Percentiles rank a stretch among this genome's conserved stretches.
These are phyloP conservation scores for Solanum neorickii DNA, from an alignment of 257 asterid genomes.

Conservation along the genomic window DNA sequence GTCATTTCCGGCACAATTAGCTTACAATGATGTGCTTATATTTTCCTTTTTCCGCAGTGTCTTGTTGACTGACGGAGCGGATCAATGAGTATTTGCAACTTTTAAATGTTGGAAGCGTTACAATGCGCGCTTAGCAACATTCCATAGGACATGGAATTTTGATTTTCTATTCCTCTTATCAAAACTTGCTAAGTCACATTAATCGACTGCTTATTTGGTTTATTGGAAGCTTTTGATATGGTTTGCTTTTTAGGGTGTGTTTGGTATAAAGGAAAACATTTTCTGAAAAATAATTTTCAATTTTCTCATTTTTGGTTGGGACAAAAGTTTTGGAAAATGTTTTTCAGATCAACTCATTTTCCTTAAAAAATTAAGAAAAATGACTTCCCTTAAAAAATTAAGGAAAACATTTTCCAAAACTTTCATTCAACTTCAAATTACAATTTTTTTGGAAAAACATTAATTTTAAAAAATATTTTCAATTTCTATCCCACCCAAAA, in stretches of 20 bases:
- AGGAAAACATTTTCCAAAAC: too few species aligned
- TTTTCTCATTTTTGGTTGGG: too few species aligned
- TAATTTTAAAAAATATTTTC: too few species aligned
- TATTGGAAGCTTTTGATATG: neutral
- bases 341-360: too few species aligned
- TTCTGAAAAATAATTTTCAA: too few species aligned
- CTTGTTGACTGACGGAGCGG: conserved; percentile 74
- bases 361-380: too few species aligned
- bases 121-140: conserved; percentile 49
- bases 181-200: neutral
- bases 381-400: too few species aligned
- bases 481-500: too few species aligned
- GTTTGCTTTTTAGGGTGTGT: neutral
- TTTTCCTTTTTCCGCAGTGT: conserved; percentile 31
- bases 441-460: too few species aligned
- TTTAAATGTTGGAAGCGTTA: conserved; percentile 69
- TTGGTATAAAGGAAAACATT: too few species aligned
- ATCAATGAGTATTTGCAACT: conserved; percentile 71
- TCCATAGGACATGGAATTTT: conserved; percentile 33
- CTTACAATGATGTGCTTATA: neutral
- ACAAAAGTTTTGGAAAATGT: too few species aligned
- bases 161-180: neutral
- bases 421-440: too few species aligned
- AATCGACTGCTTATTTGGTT: neutral
- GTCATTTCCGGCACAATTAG: neutral